A percentile compares a stretch with the other conserved stretches of the same genome.
Conservation (phyloP, 768 basidiomycete species). For the Lentinula lateritia region DNA sequence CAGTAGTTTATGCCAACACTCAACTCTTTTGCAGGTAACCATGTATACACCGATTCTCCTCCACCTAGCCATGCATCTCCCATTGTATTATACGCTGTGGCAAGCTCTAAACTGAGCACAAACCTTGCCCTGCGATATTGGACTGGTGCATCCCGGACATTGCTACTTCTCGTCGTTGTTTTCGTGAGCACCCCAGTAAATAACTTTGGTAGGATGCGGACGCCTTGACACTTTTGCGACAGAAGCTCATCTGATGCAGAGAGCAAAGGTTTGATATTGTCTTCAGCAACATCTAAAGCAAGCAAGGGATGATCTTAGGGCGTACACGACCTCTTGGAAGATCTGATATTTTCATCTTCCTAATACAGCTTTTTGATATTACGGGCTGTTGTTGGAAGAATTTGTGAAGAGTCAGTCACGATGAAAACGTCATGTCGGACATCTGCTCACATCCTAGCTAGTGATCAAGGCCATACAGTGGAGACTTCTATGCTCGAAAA, state of each 20-base stretch:
- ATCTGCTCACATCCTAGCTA: slow-evolving; percentile 42
- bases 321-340: slow-evolving; percentile 34
- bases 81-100: slow-evolving; percentile 29
- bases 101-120: slow-evolving; percentile 35
- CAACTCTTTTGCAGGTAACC: no score
- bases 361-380: slow-evolving; percentile 37
- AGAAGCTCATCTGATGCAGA: slow-evolving; percentile 14
- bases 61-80: slow-evolving; percentile 25
- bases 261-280: slow-evolving; percentile 20
- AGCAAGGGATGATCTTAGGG: not conserved
- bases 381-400: slow-evolving; percentile 13
- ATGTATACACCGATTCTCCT: not conserved
- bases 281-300: slow-evolving; percentile 29
- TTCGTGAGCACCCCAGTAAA: slow-evolving; percentile 10
- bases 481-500: slow-evolving; percentile 34
- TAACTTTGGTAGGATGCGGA: slow-evolving; percentile 8
- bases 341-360: slow-evolving; percentile 33
- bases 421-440: not conserved
- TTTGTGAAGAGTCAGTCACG: not conserved
- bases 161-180: not conserved
- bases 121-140: slow-evolving; percentile 27
- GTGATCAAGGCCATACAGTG: slow-evolving; percentile 38
- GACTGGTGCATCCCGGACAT: slow-evolving; percentile 2
- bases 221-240: slow-evolving; percentile 6
- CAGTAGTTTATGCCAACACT: no score